These are phyloP conservation scores for Sideroxylon spinosum DNA, from an alignment of 179 eudicot species.

Conservation along the genomic window DNA sequence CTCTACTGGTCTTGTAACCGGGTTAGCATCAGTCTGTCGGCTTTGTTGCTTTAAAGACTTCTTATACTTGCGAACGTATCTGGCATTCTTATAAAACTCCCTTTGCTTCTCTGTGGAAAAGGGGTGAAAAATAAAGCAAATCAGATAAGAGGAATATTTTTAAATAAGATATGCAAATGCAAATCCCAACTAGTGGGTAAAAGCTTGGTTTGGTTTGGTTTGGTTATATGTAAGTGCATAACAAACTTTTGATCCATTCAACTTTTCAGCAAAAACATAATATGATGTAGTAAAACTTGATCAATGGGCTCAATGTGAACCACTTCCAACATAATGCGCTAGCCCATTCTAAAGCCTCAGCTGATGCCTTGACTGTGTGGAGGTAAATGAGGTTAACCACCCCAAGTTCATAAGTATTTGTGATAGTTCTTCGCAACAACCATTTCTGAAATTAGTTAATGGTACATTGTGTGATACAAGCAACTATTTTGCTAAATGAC, in stretches of 20 bases:
- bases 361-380: not conserved
- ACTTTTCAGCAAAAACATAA: not conserved
- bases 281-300: not conserved
- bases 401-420: not conserved
- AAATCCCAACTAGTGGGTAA: no score
- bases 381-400: not conserved
- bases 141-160: not conserved
- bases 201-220: no score
- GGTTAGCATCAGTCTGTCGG: constrained; percentile 28
- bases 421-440: not conserved
- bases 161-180: not conserved
- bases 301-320: not conserved
- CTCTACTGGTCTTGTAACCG: constrained; percentile 30
- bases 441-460: not conserved
- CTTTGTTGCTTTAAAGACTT: constrained; percentile 54
- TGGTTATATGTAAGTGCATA: not conserved
- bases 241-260: not conserved
- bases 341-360: not conserved
- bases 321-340: not conserved
- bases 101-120: constrained; percentile 63
- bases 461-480: no score
- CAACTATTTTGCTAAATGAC: not conserved
- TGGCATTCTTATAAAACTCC: constrained; percentile 89
- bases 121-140: not conserved
- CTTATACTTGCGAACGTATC: constrained; percentile 66